Evolutionary conservation across 768 basidiomycete genomes (phyloP).

Genomic region (Mycena epipterygia): DNA sequence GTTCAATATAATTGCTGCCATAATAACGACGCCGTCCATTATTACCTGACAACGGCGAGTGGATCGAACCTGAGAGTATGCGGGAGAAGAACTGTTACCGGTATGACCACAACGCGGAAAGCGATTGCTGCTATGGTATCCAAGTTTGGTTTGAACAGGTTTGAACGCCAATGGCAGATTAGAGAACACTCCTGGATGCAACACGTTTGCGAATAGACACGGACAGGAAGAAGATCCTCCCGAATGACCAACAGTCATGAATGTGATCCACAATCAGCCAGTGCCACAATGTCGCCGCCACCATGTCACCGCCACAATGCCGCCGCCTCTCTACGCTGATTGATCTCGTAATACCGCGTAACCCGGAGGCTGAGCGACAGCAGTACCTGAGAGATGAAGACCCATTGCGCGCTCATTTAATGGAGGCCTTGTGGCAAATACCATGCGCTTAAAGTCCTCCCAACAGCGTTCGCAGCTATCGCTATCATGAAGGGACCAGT

Average conservation of each 20-base stretch:
- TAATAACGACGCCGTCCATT: constrained; percentile 72
- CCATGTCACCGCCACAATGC: too few relatives aligned
- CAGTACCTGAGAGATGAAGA: constrained; percentile 69
- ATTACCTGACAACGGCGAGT: constrained; percentile 53
- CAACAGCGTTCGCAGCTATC: constrained; percentile 51
- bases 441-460: constrained; percentile 73
- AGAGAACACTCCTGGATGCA: constrained; percentile 74
- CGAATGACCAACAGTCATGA: constrained; percentile 71
- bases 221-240: constrained; percentile 7
- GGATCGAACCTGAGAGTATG: constrained; percentile 6
- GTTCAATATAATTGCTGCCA: constrained; percentile 76
- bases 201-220: neutral
- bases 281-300: too few relatives aligned
- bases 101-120: constrained; percentile 76
- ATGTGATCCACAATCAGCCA: constrained; percentile 78
- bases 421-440: constrained; percentile 69
- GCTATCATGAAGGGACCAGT: constrained; percentile 50
- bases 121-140: constrained; percentile 75
- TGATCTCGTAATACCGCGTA: constrained; percentile 85
- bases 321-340: constrained; percentile 68
- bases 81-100: constrained; percentile 39
- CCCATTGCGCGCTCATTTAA: constrained; percentile 56
- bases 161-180: constrained; percentile 76
- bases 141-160: constrained; percentile 69
- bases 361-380: constrained; percentile 62